Percentiles rank a stretch among this genome's conserved stretches.
Conservation (phyloP, 495 filamentous ascomycete species). For the Penicillium coprophilum region DNA sequence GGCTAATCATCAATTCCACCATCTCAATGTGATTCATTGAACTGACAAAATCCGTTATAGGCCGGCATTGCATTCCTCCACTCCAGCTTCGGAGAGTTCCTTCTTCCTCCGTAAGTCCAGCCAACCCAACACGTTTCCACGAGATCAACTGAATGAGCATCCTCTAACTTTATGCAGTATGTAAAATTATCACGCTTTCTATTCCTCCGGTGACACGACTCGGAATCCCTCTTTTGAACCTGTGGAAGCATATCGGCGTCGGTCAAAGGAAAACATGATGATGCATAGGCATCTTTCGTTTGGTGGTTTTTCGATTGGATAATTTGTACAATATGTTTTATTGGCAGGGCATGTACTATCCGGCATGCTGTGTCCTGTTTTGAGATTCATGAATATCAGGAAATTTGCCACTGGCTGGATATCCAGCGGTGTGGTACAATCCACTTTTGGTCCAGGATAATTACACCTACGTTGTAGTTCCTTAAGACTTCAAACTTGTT, state of each 20-base stretch:
- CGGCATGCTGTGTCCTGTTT: constrained; percentile 16
- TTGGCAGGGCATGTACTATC: constrained; percentile 12
- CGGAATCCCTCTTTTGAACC: constrained; percentile 15
- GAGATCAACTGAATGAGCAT: not conserved
- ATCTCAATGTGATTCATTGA: constrained; percentile 5
- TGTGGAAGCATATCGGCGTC: constrained; percentile 28
- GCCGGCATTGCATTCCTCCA: constrained; percentile 71
- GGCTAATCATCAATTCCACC: too few relatives aligned
- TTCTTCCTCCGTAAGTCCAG: constrained; percentile 67
- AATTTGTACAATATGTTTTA: constrained; percentile 33
- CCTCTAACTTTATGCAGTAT: constrained; percentile 21
- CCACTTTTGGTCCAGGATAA: not conserved
- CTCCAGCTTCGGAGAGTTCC: constrained; percentile 70
- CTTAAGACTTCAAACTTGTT: not conserved
- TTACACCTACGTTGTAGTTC: not conserved
- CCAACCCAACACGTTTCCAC: not conserved
- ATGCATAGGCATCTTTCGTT: constrained; percentile 17
- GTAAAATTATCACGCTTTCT: constrained; percentile 21
- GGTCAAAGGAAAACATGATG: constrained; percentile 17
- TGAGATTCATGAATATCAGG: constrained; percentile 27
- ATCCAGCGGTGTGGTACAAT: constrained; percentile 5
- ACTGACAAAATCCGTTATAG: constrained; percentile 40
- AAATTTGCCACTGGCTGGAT: constrained; percentile 9
- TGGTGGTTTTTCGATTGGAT: constrained; percentile 20
- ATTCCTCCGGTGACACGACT: constrained; percentile 12